Percentiles rank a stretch among this genome's conserved stretches.
Conservation (phyloP, 2,329 filamentous ascomycete genomes). For the Penicillium sp. region DNA sequence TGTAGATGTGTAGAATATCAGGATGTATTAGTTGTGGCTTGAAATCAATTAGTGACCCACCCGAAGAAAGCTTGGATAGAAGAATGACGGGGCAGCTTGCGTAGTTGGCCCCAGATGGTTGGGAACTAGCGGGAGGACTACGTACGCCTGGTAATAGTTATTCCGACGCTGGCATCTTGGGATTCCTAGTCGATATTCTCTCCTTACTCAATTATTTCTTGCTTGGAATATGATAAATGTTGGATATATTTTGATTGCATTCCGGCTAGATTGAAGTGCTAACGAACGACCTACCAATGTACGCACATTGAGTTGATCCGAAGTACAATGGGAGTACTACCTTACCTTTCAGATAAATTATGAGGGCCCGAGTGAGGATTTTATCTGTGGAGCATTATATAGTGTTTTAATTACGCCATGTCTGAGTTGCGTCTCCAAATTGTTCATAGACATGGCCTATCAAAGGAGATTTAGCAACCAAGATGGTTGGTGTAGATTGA, state of each 20-base stretch:
- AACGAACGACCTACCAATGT: not conserved
- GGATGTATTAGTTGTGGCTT: not conserved
- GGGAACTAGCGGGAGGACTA: conserved; percentile 6
- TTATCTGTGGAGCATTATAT: not conserved
- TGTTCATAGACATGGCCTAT: not conserved
- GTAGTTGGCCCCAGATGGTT: conserved; percentile 2
- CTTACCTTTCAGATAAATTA: not conserved
- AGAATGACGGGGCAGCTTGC: conserved; percentile 8
- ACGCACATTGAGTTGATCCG: not conserved
- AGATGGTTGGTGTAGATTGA: not conserved
- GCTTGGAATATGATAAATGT: not conserved
- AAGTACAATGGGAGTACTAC: not conserved
- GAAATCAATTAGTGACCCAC: not conserved
- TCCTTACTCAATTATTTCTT: not conserved
- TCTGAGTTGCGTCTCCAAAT: not conserved
- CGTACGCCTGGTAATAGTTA: not conserved
- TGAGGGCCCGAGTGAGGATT: too few species aligned
- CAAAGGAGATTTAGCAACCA: not conserved
- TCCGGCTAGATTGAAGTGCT: too few species aligned
- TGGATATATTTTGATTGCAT: not conserved
- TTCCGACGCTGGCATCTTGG: not conserved
- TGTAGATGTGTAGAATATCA: not conserved
- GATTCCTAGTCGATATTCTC: not conserved
- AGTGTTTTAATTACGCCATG: not conserved
- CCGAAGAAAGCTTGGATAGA: conserved; percentile 22